Conservation (phyloP, 192 early-diverging fungal genomes). For the Coemansia sp. region DNA sequence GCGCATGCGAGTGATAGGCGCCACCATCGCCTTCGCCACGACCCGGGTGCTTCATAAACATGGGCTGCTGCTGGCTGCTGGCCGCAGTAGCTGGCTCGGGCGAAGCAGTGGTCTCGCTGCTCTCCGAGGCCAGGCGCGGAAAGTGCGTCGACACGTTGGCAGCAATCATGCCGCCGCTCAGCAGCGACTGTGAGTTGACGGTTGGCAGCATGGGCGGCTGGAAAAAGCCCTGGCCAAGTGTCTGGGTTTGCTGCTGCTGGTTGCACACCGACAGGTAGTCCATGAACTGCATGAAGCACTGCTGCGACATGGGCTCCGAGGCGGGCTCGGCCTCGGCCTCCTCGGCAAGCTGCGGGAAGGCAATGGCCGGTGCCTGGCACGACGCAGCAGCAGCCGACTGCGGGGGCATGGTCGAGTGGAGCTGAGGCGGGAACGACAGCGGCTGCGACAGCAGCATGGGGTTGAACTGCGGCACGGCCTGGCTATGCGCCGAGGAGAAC, state of each 20-base stretch:
- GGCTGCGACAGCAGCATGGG: slow-evolving; percentile 48
- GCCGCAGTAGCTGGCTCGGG: slow-evolving; percentile 28
- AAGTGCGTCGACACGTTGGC: slow-evolving; percentile 20
- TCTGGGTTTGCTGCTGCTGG: slow-evolving; percentile 13
- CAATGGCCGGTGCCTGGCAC: slow-evolving; percentile 9
- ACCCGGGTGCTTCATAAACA: not conserved
- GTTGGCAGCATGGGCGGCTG: slow-evolving; percentile 13
- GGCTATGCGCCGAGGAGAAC: slow-evolving; percentile 8
- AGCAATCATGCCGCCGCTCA: slow-evolving; percentile 9
- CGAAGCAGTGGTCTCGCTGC: slow-evolving; percentile 45
- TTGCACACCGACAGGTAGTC: slow-evolving; percentile 47
- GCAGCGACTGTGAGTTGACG: not conserved
- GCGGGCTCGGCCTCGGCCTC: slow-evolving; percentile 12
- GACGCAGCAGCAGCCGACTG: not conserved
- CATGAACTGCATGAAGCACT: slow-evolving; percentile 52
- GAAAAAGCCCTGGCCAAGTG: not conserved
- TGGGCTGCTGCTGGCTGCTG: slow-evolving; percentile 9
- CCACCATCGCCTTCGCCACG: not conserved
- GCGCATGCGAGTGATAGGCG: slow-evolving; percentile 5
- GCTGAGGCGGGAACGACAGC: slow-evolving; percentile 40
- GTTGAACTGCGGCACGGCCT: slow-evolving; percentile 24
- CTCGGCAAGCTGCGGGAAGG: slow-evolving; percentile 46
- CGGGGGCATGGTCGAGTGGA: not conserved
- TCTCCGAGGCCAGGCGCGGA: slow-evolving; percentile 36
- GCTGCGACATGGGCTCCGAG: slow-evolving; percentile 28